These are phyloP conservation scores for Suillus sp. DNA, from an alignment of 768 basidiomycete species.

Conservation along the genomic window DNA sequence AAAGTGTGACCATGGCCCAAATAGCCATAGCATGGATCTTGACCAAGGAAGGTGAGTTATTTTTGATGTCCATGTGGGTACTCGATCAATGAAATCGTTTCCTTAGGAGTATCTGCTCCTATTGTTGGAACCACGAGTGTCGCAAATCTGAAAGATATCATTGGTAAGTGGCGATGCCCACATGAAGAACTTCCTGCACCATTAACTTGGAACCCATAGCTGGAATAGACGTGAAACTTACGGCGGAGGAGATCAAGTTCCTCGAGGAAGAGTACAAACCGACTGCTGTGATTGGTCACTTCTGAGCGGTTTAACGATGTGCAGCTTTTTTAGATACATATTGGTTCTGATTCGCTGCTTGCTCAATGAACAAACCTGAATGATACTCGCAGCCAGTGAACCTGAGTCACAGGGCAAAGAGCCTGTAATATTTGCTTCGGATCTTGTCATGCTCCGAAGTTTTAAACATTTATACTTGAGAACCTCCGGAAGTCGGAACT, in stretches of 20 bases:
- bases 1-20: conserved; percentile 44
- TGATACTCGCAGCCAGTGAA: not conserved
- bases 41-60: conserved; percentile 30
- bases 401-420: not conserved
- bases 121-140: conserved; percentile 47
- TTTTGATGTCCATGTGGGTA: not conserved
- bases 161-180: conserved; percentile 30
- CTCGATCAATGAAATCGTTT: not conserved
- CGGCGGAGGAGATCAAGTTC: conserved; percentile 48
- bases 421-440: not conserved
- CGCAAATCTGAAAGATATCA: conserved; percentile 42
- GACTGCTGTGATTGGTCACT: conserved; percentile 42
- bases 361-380: not conserved
- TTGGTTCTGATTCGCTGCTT: not conserved
- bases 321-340: not conserved
- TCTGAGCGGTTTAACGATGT: conserved; percentile 10
- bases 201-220: conserved; percentile 23
- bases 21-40: conserved; percentile 44
- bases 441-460: not conserved
- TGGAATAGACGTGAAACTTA: conserved; percentile 44
- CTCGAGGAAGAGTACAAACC: conserved; percentile 49
- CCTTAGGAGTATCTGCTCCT: conserved; percentile 41
- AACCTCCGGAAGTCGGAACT: not conserved
- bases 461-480: not conserved
- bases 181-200: not conserved